Percentiles rank a stretch among this genome's conserved stretches.
These are phyloP conservation scores for Fragaria iinumae DNA, from an alignment of 306 rosid genomes.

Conservation along the genomic window DNA sequence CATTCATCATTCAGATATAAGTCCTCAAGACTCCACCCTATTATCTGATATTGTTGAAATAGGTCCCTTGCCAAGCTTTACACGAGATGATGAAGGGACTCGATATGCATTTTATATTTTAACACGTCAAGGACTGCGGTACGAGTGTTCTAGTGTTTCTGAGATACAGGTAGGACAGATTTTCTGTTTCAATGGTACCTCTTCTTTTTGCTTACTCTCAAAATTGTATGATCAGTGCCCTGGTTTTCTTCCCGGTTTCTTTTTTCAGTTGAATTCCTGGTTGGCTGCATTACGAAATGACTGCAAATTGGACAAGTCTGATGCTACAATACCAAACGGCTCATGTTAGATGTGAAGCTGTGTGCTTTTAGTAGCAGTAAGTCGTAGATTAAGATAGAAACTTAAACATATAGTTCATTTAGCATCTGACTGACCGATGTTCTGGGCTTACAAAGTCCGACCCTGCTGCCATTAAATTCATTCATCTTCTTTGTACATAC, in stretches of 20 bases:
- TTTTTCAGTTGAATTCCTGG: slow-evolving; percentile 76
- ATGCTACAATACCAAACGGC: slow-evolving; percentile 32
- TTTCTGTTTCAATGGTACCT: not conserved
- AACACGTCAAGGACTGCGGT: slow-evolving; percentile 72
- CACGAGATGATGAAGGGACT: slow-evolving; percentile 58
- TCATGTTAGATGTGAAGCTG: slow-evolving; percentile 20
- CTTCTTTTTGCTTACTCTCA: not conserved
- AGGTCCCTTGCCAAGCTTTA: slow-evolving; percentile 58
- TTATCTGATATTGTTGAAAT: slow-evolving; percentile 73
- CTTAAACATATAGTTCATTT: slow-evolving; percentile 17
- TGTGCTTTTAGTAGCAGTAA: slow-evolving; percentile 21
- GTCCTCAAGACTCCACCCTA: slow-evolving; percentile 62
- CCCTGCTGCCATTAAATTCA: not conserved
- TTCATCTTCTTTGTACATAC: slow-evolving; percentile 14
- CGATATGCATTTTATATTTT: slow-evolving; percentile 62
- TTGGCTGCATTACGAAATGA: slow-evolving; percentile 49
- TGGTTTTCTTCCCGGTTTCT: not conserved
- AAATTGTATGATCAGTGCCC: not conserved
- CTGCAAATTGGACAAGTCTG: slow-evolving; percentile 48
- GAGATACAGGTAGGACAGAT: slow-evolving; percentile 54
- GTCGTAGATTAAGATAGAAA: slow-evolving; percentile 28
- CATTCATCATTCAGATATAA: slow-evolving; percentile 39
- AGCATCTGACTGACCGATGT: slow-evolving; percentile 9
- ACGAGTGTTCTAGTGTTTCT: slow-evolving; percentile 79
- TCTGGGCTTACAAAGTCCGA: not conserved